Percentiles rank a stretch among this genome's conserved stretches.
Conservation (phyloP, 345 rosid species). For the Sisymbrium irio region DNA sequence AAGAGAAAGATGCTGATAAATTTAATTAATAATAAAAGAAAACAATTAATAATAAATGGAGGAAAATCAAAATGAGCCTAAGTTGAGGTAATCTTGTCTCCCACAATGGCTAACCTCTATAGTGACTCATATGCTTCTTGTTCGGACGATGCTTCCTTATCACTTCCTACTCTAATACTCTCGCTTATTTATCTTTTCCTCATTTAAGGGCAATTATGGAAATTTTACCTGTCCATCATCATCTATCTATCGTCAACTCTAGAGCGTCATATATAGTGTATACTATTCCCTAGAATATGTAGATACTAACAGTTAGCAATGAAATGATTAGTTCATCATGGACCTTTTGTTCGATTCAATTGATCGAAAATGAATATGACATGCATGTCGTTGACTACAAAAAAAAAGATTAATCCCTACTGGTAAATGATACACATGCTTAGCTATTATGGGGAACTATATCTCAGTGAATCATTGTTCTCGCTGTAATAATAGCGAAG, state of each 20-base stretch:
- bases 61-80: slow-evolving; percentile 17
- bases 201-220: background rate
- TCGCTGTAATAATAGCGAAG: background rate
- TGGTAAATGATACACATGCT: too few relatives aligned
- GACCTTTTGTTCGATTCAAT: background rate
- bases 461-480: background rate
- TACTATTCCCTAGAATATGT: background rate
- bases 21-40: background rate
- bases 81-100: slow-evolving; percentile 42
- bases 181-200: background rate
- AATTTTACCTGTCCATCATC: background rate
- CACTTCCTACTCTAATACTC: slow-evolving; percentile 21
- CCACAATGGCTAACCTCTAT: slow-evolving; percentile 31
- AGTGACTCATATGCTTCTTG: slow-evolving; percentile 15
- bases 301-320: background rate
- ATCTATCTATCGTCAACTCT: background rate
- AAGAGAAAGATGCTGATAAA: slow-evolving; percentile 17
- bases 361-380: background rate
- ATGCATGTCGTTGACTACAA: background rate
- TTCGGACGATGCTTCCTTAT: slow-evolving; percentile 34
- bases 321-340: slow-evolving; percentile 11
- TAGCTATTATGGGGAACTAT: background rate
- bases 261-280: background rate
- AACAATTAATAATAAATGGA: background rate
- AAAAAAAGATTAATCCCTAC: background rate